These are phyloP conservation scores for Trichoderma sp. DNA, from an alignment of 2,329 filamentous ascomycete genomes.

Conservation along the genomic window DNA sequence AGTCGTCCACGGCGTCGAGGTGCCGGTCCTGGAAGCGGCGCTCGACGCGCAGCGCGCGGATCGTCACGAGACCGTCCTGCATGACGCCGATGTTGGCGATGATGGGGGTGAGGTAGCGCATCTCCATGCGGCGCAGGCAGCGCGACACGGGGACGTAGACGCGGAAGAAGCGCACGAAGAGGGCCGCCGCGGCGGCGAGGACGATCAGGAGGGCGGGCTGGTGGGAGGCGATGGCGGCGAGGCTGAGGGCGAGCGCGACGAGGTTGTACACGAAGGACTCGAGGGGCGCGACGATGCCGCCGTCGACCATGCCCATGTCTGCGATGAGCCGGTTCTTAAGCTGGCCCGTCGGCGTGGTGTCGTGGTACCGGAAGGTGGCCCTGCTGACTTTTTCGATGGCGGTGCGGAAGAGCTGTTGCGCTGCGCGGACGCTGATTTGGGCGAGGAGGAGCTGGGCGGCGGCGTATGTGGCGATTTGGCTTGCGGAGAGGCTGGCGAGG, in stretches of 20 bases:
- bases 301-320: conserved; percentile 87
- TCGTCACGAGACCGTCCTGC: conserved; percentile 81
- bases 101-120: conserved; percentile 83
- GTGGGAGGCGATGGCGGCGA: conserved; percentile 76
- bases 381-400: conserved; percentile 74
- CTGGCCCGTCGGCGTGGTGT: conserved; percentile 83
- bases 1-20: conserved; percentile 79
- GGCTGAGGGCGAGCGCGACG: conserved; percentile 71
- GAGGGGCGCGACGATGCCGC: conserved; percentile 76
- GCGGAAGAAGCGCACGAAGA: conserved; percentile 74
- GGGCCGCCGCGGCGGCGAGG: conserved; percentile 65
- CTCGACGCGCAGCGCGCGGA: conserved; percentile 80
- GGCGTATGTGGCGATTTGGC: conserved; percentile 61
- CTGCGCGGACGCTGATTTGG: conserved; percentile 77
- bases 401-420: conserved; percentile 71
- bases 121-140: conserved; percentile 79
- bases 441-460: conserved; percentile 69
- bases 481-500: conserved; percentile 67
- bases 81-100: conserved; percentile 93
- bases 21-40: conserved; percentile 78
- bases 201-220: conserved; percentile 78
- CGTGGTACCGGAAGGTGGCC: conserved; percentile 87
- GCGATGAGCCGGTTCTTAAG: conserved; percentile 91
- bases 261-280: conserved; percentile 69
- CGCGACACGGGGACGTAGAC: conserved; percentile 82